Evolutionary conservation across 2,329 filamentous ascomycete species (phyloP), one percentile per base, ranked within the genome.

Genomic region (Alternaria rosae): DNA sequence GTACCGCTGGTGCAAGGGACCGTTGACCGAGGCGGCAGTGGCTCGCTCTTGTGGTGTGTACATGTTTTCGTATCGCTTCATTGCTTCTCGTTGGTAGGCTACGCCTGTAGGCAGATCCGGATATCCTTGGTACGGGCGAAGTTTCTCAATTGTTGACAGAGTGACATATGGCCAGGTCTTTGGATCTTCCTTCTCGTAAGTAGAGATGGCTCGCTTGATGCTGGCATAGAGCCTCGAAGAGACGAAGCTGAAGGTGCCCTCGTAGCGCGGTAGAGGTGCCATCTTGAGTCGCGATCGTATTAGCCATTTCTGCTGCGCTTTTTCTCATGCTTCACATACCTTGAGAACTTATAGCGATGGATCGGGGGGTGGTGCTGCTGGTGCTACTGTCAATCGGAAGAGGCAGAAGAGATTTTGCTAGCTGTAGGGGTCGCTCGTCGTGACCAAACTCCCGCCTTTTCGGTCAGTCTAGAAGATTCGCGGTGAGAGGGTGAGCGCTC

Each of bases 161-260:
- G 32, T 48, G n/a, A 61, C 42, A 3, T 53, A 61, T 1, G 59
- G 59, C 59, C 59, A 61, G 30, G 54, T 61, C 9, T 58, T 58
- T 1, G 52, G 59, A 2, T 61, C 59, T 6, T 43, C 20, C 3
- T 53, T n/a, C 3, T 57, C n/a, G 5, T 61, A 61, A 6, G n/a
- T 20, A 11, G 47, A 47, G 6, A 53, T 1, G 8, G 15, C 13
- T 12, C 30, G 35, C 25, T 43, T 48, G 25, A 58, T 47, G n/a
- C 48, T 53, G 2, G 9, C 32, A 2, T 58, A 25, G 6, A 61
- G 6, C 23, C 35, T 26, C 2, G 54, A 58, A 5, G 59, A 42
- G 4, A 43, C 28, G n/a, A 58, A 61, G 20, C 59, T 58, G n/a
- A 61, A 61, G 2, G 59, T 52, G 6, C 48, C 54, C 15, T 54